Conservation (phyloP, 106 monocot genomes). For the Dactylorhiza incarnata region DNA sequence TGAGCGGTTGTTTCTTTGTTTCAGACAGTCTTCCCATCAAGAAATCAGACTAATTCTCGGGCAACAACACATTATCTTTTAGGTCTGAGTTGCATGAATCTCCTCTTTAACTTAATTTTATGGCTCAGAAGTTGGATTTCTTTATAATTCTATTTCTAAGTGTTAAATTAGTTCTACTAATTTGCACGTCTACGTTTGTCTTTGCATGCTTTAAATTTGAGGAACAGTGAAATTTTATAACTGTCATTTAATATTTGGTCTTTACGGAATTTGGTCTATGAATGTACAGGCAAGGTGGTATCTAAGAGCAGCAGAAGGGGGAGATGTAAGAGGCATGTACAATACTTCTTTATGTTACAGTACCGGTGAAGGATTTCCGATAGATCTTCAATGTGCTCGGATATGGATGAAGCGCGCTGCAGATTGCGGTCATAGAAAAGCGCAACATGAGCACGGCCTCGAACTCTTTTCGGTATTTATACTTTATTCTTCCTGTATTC, state of each 20-base stretch:
- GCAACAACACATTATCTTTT: no score
- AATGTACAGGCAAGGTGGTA: constrained; percentile 62
- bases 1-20: no score
- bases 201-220: no score
- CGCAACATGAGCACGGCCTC: constrained; percentile 44
- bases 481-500: background rate
- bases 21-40: no score
- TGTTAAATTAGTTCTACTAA: no score
- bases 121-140: no score
- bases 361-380: constrained; percentile 34
- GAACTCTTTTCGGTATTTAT: constrained; percentile 34
- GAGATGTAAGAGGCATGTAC: constrained; percentile 65
- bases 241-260: background rate
- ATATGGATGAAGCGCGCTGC: constrained; percentile 59
- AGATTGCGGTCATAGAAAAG: constrained; percentile 43
- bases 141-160: no score
- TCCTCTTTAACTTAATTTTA: no score
- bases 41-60: no score
- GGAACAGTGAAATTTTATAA: background rate
- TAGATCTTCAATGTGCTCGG: constrained; percentile 19
- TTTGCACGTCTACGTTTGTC: no score
- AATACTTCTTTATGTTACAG: constrained; percentile 57
- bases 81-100: no score
- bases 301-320: constrained; percentile 57
- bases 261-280: no score